phyloP scores from a whole-genome alignment of 2,329 filamentous ascomycete genomes.

The Fusarium sp. region DNA sequence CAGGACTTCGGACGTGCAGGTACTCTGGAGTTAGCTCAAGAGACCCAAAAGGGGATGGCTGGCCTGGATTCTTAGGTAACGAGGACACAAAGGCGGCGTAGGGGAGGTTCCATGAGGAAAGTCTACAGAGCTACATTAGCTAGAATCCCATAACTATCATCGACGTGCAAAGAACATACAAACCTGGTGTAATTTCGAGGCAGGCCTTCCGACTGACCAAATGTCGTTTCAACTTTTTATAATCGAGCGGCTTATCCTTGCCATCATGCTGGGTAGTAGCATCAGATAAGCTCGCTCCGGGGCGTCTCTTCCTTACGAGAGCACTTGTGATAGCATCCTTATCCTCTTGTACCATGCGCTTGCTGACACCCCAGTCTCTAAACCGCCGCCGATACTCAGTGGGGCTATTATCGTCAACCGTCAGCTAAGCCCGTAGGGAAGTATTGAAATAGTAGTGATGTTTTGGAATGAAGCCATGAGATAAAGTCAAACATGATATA shows the following conservation, averaged over 20 bases:
- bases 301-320: neutral
- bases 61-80: neutral
- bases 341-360: neutral
- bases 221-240: too few species aligned
- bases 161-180: neutral
- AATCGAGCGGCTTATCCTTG: too few species aligned
- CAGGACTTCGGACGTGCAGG: conserved; percentile 18
- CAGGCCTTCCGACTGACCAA: too few species aligned
- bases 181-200: neutral
- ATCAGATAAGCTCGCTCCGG: too few species aligned
- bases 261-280: too few species aligned
- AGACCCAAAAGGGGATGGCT: conserved; percentile 14
- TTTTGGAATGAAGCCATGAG: too few species aligned
- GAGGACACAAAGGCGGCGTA: conserved; percentile 21
- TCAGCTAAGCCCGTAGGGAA: neutral
- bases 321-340: neutral
- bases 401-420: neutral
- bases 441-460: too few species aligned
- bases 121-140: fast-evolving
- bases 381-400: neutral
- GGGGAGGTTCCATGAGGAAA: conserved; percentile 20
- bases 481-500: too few species aligned
- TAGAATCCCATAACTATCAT: too few species aligned
- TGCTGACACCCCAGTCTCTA: neutral
- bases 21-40: conserved; percentile 11